A percentile compares a stretch with the other conserved stretches of the same genome.
These are phyloP conservation scores for Thermothelomyces thermophilus DNA, from an alignment of 2,329 filamentous ascomycete species.

Conservation along the genomic window DNA sequence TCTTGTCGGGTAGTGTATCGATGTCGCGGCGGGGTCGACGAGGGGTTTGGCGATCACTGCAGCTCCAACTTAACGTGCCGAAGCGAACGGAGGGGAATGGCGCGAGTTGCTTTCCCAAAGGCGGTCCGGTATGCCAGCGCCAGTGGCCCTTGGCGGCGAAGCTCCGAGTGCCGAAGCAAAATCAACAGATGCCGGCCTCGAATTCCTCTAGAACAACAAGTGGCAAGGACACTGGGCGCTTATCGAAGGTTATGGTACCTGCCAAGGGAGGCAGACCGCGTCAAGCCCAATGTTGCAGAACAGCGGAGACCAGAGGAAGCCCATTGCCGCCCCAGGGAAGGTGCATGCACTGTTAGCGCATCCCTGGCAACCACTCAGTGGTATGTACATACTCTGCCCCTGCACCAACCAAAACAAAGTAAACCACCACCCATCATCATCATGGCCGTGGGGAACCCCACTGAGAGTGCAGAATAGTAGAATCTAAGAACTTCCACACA, in stretches of 20 bases:
- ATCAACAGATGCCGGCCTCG: constrained; percentile 4
- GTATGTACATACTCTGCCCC: neutral
- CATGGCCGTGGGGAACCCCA: too few relatives aligned
- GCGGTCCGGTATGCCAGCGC: neutral
- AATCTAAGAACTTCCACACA: too few relatives aligned
- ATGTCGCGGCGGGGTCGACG: constrained; percentile 5
- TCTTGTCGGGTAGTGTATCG: constrained; percentile 22
- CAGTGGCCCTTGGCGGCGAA: constrained; percentile 13
- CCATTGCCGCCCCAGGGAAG: neutral
- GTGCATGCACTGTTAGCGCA: constrained; percentile 2
- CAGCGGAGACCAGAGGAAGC: neutral
- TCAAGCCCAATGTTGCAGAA: neutral
- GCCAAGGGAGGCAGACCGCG: neutral
- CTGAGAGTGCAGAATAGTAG: too few relatives aligned
- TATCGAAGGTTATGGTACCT: neutral
- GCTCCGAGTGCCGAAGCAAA: constrained; percentile 2
- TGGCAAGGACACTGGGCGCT: constrained; percentile 1
- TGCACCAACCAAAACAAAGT: constrained; percentile 3
- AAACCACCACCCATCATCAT: too few relatives aligned
- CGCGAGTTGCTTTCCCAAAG: neutral
- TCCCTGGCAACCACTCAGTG: constrained; percentile 15
- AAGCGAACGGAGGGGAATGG: constrained; percentile 2
- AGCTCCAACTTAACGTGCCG: neutral
- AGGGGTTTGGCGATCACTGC: constrained; percentile 3
- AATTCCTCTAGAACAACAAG: constrained; percentile 2